Base-by-base conservation (phyloP, 164 flowering plant species). In the grape (Vitis vinifera) region DNA sequence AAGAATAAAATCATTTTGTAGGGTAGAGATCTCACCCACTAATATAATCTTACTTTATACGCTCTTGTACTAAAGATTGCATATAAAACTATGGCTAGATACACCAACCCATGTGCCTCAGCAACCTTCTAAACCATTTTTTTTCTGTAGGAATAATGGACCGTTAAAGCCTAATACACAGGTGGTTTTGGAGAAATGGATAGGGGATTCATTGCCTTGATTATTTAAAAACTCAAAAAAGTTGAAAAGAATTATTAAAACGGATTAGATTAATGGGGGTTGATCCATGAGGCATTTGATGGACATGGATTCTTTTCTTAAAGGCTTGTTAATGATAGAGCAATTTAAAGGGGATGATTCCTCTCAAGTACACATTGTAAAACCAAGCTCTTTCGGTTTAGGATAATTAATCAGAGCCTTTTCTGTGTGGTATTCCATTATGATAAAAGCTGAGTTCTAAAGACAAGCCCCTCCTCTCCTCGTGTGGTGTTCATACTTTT, bases 101-200 rank as follows among this genome's bases (percentile, higher is more conserved):
- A 53, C 76, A 62, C 76, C 80, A 66, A 44, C 79, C 84, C 89
- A 85, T 82, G 89, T 86, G 89, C 81, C 68, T 44, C 72, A 68
- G 77, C 71, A 44, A 63, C 53, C 69, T 69, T 48, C 19, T 17
- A 37, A 56, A 23, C 55, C 44, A 44, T 53, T 68, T 62, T 48
- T 30, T 19, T 2, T 15, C 68, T 19, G 44, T 63, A 67, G 77
- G 77, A 72, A 68, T 62, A 68, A 72, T 74, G 77, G 78, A 68
- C 60, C 30, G 69, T 69, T 78, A 78, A 80, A 82, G 84, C 75
- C 80, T 79, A 81, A 23, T 50, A 60, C 75, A 75, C 68, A 75
- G 66, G 73, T 65, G 27, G 19, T 19, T 58, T 19, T 8, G 30
- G 19, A 66, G 29, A 66, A 44, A 50, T 59, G 12, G 44, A 29